Evolutionary conservation across 2,329 filamentous ascomycete species (phyloP), one percentile per base, ranked within the genome.

Genomic region (Alternaria atra): DNA sequence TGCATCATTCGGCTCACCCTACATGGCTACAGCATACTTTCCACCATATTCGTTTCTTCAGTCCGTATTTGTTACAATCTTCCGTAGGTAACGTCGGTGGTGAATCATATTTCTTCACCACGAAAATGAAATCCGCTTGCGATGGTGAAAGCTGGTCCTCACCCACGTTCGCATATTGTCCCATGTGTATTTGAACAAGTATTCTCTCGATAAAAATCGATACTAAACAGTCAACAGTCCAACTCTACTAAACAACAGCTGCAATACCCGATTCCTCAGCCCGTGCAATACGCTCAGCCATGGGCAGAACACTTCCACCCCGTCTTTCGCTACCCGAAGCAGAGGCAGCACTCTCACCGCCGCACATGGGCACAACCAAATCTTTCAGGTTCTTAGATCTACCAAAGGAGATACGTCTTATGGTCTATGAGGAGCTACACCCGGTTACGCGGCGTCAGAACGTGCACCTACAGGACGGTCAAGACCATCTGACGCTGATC

Each of bases 301-400:
- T 42, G 46, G 17, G 30, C 17, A 13, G 13, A 5, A 37, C 30
- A 27, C 8, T 25, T 4, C 30, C 46, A 35, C 13, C 17, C 13
- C 5, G 13, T 4, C 4, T 35, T 7, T 6, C 23, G 30, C 32
- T 35, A 9, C 34, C 46, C 15, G 5, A 23, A 35, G 46, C 30
- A 50, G 20, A 5, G 15, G 13, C 20, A 1, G 23, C 32, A 27
- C 2, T 15, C 46, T 12, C 9, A 5, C 5, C 32, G 2, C 32
- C 13, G 7, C 1, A 17, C 9, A 3, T 20, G 0, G 9, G 12
- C 9, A 4, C 25, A 2, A n/a, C 23, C 1, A 51, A 57, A 17
- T 47, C 60, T 2, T 63, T 63, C 35, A 39, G 50, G 5, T 30
- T 65, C 15, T 43, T 65, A 5, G 52, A 58, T n/a, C 43, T 63